These are phyloP conservation scores for Monilinia aucupariae DNA, from an alignment of 2,329 filamentous ascomycete species.

Conservation along the genomic window DNA sequence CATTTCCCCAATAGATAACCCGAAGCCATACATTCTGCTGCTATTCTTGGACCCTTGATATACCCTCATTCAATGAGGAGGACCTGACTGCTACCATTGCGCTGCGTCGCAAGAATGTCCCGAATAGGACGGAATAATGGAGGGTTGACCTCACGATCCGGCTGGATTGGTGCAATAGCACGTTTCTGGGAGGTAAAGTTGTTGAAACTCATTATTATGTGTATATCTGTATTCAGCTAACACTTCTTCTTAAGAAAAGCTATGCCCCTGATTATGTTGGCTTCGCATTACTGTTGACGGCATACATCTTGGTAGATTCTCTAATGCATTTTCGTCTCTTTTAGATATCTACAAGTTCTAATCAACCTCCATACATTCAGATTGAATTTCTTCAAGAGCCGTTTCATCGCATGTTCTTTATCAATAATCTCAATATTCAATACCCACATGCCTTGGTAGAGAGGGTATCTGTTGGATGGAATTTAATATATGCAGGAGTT, in stretches of 20 bases:
- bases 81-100: constrained; percentile 13
- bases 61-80: constrained; percentile 10
- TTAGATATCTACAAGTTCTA: background rate
- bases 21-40: background rate
- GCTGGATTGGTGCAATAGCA: constrained; percentile 33
- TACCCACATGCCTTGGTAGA: constrained; percentile 83
- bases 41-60: background rate
- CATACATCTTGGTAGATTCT: constrained; percentile 55
- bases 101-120: constrained; percentile 16
- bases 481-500: constrained; percentile 62
- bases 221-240: constrained; percentile 14
- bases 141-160: constrained; percentile 26
- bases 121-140: constrained; percentile 14
- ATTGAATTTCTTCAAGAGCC: constrained; percentile 68
- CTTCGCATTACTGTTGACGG: constrained; percentile 61
- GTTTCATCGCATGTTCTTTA: constrained; percentile 90
- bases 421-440: constrained; percentile 77
- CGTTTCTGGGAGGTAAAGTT: constrained; percentile 34
- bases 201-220: background rate
- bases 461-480: constrained; percentile 68
- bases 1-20: background rate
- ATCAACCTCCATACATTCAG: constrained; percentile 37
- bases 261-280: constrained; percentile 88
- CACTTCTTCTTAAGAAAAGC: constrained; percentile 51
- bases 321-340: background rate